Conservation (phyloP, 2,329 filamentous ascomycete genomes). For the Trichophyton verrucosum region DNA sequence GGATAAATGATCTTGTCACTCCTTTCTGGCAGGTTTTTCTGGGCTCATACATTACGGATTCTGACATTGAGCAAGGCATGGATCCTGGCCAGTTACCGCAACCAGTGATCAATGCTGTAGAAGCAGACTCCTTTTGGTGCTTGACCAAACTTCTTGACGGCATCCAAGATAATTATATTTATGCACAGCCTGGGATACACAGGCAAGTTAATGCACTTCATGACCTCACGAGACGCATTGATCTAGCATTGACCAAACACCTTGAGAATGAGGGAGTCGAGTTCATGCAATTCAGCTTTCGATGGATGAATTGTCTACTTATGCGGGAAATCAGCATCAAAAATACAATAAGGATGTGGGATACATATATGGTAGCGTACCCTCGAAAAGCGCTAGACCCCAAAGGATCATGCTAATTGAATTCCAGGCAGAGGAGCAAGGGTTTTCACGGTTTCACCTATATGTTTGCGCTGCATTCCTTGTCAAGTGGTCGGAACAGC, state of each 20-base stretch:
- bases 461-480: constrained; percentile 97
- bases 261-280: constrained; percentile 84
- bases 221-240: constrained; percentile 83
- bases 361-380: constrained; percentile 74
- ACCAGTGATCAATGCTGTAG: constrained; percentile 85
- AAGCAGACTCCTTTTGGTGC: constrained; percentile 98
- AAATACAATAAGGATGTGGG: constrained; percentile 98
- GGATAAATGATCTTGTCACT: constrained; percentile 94
- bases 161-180: constrained; percentile 98
- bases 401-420: constrained; percentile 13
- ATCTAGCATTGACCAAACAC: constrained; percentile 71
- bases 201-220: constrained; percentile 79
- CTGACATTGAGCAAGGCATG: constrained; percentile 86
- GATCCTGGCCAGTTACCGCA: constrained; percentile 88
- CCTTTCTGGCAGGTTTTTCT: constrained; percentile 98
- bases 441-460: constrained; percentile 94
- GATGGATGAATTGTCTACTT: constrained; percentile 98
- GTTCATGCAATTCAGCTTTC: constrained; percentile 98
- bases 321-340: constrained; percentile 96
- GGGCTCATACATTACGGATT: constrained; percentile 86
- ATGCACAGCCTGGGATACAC: constrained; percentile 92
- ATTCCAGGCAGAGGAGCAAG: constrained; percentile 82
- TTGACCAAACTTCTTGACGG: constrained; percentile 95
- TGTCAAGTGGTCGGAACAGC: constrained; percentile 93
- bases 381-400: neutral